Base-by-base conservation (phyloP, 2,329 filamentous ascomycete genomes). In the Alternaria arborescens region DNA sequence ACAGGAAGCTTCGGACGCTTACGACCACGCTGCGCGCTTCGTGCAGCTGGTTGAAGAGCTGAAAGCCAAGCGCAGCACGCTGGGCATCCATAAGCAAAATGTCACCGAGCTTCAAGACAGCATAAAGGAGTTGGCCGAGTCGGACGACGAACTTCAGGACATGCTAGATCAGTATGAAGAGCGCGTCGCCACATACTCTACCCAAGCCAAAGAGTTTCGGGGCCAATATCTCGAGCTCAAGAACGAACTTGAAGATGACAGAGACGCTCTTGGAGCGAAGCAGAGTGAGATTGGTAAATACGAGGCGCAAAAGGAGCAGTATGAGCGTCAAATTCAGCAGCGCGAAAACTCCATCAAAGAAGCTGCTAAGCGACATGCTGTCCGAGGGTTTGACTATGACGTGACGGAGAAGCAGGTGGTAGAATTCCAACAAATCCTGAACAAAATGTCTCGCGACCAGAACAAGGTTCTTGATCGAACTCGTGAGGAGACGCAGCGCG, bases 251-350 rank as follows among this genome's bases (percentile, higher is more conserved):
- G 80, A 86, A 57, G 71, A 78, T 4, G 78, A 76, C 48, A 83
- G 85, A 3, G 63, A 71, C 16, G 65, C 72, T 8, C 72, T 82
- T 12, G 82, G 80, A 52, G 64, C 65, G n/a, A 85, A 85, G 66
- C 82, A 85, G 61, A 82, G 76, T 1, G 90, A 93, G 68, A 85
- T 88, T 69, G 94, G 94, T 43, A 92, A 90, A 67, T 89, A 90
- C 68, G 88, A 95, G 77, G 94, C 94, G 2, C 90, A 97, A 74
- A 93, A 94, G 80, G 90, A 92, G 63, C 92, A 91, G 70, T 92
- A 95, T 74, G 92, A 97, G 74, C 87, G 90, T 4, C 91, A 97
- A 66, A 76, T 97, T 4, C 83, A 87, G 68, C 83, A 86, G 44
- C 90, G 94, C 40, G 85, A 90, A 71, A 84, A 86, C 10, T 86